These are phyloP conservation scores for Linum lewisii DNA, from an alignment of 345 rosid genomes.

Conservation along the genomic window DNA sequence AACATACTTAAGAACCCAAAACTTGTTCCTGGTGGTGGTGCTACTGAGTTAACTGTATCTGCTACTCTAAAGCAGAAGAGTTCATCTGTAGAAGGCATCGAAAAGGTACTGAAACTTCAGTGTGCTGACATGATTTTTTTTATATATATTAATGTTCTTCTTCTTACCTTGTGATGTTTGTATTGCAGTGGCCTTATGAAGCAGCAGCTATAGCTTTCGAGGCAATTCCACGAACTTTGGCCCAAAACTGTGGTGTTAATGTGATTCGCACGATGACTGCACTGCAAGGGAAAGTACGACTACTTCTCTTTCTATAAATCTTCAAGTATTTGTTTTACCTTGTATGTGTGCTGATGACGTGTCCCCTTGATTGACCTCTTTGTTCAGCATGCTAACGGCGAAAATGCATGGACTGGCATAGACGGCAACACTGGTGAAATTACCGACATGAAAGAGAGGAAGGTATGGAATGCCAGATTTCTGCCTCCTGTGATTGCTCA, in stretches of 20 bases:
- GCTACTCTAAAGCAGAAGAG: slow-evolving; percentile 89
- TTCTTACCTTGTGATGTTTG: slow-evolving; percentile 8
- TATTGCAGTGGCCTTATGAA: slow-evolving; percentile 88
- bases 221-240: slow-evolving; percentile 86
- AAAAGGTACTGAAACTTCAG: slow-evolving; percentile 42
- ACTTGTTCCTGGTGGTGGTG: slow-evolving; percentile 94
- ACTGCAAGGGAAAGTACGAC: slow-evolving; percentile 74
- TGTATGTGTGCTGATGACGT: neutral
- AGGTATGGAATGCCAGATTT: slow-evolving; percentile 33
- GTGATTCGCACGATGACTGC: slow-evolving; percentile 78
- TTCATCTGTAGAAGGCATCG: slow-evolving; percentile 83
- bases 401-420: slow-evolving; percentile 93
- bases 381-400: slow-evolving; percentile 85
- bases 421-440: slow-evolving; percentile 89
- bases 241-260: slow-evolving; percentile 77
- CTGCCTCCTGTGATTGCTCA: neutral
- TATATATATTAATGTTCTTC: neutral
- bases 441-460: slow-evolving; percentile 78
- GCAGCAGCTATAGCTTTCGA: slow-evolving; percentile 96
- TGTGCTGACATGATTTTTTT: neutral
- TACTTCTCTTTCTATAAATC: neutral
- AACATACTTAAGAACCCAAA: slow-evolving; percentile 93
- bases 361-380: slow-evolving; percentile 8
- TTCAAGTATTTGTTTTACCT: neutral
- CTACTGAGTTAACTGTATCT: slow-evolving; percentile 83